Evolutionary conservation across 2,329 filamentous ascomycete species (phyloP).

Genomic region (Paecilomyces dactylethromorphus): DNA sequence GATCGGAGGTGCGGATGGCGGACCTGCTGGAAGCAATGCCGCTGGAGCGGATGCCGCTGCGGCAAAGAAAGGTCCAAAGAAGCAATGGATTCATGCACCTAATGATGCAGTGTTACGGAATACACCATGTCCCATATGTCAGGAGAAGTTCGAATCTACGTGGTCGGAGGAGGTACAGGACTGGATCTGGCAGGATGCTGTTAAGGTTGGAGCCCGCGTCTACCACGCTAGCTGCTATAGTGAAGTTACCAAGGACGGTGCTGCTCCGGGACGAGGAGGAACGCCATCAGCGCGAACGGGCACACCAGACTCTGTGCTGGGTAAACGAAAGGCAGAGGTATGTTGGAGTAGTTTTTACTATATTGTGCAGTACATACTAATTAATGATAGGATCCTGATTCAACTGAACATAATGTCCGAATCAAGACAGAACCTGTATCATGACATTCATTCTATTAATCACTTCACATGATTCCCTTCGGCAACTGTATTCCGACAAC

Average conservation of each 20-base stretch:
- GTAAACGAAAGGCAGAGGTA: slow-evolving; percentile 70
- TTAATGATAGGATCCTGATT: slow-evolving; percentile 23
- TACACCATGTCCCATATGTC: slow-evolving; percentile 84
- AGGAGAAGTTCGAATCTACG: slow-evolving; percentile 86
- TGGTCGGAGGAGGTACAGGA: slow-evolving; percentile 93
- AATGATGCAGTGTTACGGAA: slow-evolving; percentile 69
- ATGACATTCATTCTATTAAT: slow-evolving; percentile 10
- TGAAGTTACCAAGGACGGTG: slow-evolving; percentile 66
- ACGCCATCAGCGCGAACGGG: slow-evolving; percentile 34
- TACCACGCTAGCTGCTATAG: slow-evolving; percentile 87
- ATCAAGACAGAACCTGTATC: slow-evolving; percentile 33
- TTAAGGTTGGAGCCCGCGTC: slow-evolving; percentile 68
- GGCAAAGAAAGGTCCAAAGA: slow-evolving; percentile 51
- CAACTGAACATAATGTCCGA: slow-evolving; percentile 29
- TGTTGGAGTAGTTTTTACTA: slow-evolving; percentile 5
- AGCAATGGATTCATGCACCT: slow-evolving; percentile 75
- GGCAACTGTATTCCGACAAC: neutral
- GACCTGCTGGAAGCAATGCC: slow-evolving; percentile 32
- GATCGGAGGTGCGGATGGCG: slow-evolving; percentile 36
- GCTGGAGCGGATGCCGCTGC: slow-evolving; percentile 32
- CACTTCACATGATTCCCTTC: neutral
- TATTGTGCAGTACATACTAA: slow-evolving; percentile 5
- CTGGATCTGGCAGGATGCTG: slow-evolving; percentile 92
- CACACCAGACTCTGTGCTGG: slow-evolving; percentile 60
- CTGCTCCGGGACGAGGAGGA: slow-evolving; percentile 21